A percentile compares a stretch with the other conserved stretches of the same genome.
These are phyloP conservation scores for Viola odorata DNA, from an alignment of 345 rosid genomes.

Conservation along the genomic window DNA sequence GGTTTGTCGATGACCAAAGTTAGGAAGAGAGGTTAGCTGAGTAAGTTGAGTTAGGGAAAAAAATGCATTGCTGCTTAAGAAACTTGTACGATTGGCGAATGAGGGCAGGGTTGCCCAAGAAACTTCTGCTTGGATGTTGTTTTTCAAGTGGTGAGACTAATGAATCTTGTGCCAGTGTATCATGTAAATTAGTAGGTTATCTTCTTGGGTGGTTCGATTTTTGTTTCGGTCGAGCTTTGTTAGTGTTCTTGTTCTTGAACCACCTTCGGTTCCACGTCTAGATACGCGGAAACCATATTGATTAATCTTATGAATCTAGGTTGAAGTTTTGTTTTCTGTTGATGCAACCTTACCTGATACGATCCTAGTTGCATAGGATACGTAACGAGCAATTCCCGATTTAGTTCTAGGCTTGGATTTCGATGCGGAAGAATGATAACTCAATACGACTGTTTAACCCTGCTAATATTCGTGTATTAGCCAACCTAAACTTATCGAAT, in stretches of 20 bases:
- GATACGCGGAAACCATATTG: too few relatives aligned
- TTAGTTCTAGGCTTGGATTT: too few relatives aligned
- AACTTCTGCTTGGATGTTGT: conserved; percentile 12
- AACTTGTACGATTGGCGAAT: conserved; percentile 8
- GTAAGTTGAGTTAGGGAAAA: conserved; percentile 11
- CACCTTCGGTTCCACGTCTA: not conserved
- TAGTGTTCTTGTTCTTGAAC: not conserved
- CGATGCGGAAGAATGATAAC: too few relatives aligned
- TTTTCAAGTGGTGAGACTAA: conserved; percentile 20
- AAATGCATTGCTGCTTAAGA: conserved; percentile 1
- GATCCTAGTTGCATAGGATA: too few relatives aligned
- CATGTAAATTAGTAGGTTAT: conserved; percentile 41
- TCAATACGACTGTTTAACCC: too few relatives aligned
- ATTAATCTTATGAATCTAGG: too few relatives aligned
- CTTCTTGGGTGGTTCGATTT: conserved; percentile 7
- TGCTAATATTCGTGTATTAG: too few relatives aligned
- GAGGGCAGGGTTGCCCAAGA: conserved; percentile 8
- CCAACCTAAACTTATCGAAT: too few relatives aligned
- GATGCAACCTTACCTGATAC: too few relatives aligned
- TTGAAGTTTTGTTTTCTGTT: too few relatives aligned
- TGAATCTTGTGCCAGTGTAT: conserved; percentile 22
- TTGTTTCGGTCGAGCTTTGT: not conserved
- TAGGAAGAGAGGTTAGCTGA: conserved; percentile 3
- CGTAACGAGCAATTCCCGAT: too few relatives aligned
- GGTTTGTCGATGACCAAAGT: conserved; percentile 5